Percentiles rank a stretch among this genome's conserved stretches.
Evolutionary conservation across 495 filamentous ascomycete species (phyloP).

Genomic region (Neurospora sp.): DNA sequence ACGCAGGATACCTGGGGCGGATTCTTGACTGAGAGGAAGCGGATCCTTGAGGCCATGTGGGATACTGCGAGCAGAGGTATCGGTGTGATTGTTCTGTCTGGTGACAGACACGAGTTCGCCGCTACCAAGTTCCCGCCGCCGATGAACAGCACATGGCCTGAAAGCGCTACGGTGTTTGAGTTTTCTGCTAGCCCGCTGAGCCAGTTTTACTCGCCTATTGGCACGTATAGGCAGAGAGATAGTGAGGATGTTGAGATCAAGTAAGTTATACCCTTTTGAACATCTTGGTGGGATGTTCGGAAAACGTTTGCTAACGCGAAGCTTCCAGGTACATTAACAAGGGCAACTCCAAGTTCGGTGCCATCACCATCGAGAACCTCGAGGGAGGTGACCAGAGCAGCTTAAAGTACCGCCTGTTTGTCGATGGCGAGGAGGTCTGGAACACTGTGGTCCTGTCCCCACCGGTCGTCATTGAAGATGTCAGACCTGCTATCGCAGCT

Average conservation of each 20-base stretch:
- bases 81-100: slow-evolving; percentile 76
- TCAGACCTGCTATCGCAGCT: slow-evolving; percentile 1
- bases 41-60: slow-evolving; percentile 87
- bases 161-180: slow-evolving; percentile 61
- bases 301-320: slow-evolving; percentile 8
- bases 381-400: slow-evolving; percentile 49
- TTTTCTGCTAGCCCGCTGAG: slow-evolving; percentile 81
- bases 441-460: slow-evolving; percentile 50
- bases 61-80: slow-evolving; percentile 57
- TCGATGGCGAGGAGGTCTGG: slow-evolving; percentile 74
- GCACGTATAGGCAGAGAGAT: slow-evolving; percentile 71
- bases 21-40: slow-evolving; percentile 66
- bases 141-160: slow-evolving; percentile 40
- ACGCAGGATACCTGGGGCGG: slow-evolving; percentile 86
- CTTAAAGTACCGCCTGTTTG: slow-evolving; percentile 70
- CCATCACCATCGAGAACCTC: slow-evolving; percentile 66
- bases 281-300: no score
- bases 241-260: slow-evolving; percentile 70
- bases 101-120: slow-evolving; percentile 91
- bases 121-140: slow-evolving; percentile 82
- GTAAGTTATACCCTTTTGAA: slow-evolving; percentile 29
- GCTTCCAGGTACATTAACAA: slow-evolving; percentile 59
- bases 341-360: slow-evolving; percentile 86
- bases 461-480: slow-evolving; percentile 11
- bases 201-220: slow-evolving; percentile 86